Conservation (phyloP, 805 yeast genomes). For the Ogataea ganodermae region DNA sequence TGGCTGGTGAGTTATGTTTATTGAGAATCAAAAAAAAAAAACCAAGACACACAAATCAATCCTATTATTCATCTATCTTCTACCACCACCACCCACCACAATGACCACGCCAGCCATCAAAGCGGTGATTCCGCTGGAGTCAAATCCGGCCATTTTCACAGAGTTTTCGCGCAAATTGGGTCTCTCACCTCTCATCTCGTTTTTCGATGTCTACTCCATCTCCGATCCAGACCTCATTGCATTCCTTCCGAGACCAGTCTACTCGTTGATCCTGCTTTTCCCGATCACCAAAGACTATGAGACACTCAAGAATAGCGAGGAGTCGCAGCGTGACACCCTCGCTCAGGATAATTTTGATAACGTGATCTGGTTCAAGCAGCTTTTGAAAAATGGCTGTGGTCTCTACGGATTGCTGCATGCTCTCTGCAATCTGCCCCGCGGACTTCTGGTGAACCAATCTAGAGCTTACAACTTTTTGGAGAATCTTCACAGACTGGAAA, state of each 20-base stretch:
- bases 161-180: constrained; percentile 70
- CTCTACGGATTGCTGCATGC: constrained; percentile 80
- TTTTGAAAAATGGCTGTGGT: constrained; percentile 89
- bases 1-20: no score
- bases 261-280: constrained; percentile 75
- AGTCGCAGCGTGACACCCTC: constrained; percentile 15
- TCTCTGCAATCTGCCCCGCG: constrained; percentile 47
- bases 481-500: constrained; percentile 8
- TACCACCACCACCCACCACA: neutral
- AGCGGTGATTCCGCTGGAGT: constrained; percentile 82
- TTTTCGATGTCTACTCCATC: constrained; percentile 83
- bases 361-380: constrained; percentile 80
- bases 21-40: neutral
- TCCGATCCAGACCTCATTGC: constrained; percentile 79
- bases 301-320: constrained; percentile 40
- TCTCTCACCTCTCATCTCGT: constrained; percentile 55
- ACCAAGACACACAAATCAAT: no score
- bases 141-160: constrained; percentile 84
- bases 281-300: constrained; percentile 74
- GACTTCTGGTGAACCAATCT: constrained; percentile 43
- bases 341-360: constrained; percentile 35
- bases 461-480: constrained; percentile 26
- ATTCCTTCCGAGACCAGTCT: constrained; percentile 79
- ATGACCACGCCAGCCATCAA: constrained; percentile 9
- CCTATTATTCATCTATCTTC: neutral